A percentile compares a stretch with the other conserved stretches of the same genome.
Conservation (phyloP, 2,329 filamentous ascomycete species). For the Colletotrichum theobromicola region DNA sequence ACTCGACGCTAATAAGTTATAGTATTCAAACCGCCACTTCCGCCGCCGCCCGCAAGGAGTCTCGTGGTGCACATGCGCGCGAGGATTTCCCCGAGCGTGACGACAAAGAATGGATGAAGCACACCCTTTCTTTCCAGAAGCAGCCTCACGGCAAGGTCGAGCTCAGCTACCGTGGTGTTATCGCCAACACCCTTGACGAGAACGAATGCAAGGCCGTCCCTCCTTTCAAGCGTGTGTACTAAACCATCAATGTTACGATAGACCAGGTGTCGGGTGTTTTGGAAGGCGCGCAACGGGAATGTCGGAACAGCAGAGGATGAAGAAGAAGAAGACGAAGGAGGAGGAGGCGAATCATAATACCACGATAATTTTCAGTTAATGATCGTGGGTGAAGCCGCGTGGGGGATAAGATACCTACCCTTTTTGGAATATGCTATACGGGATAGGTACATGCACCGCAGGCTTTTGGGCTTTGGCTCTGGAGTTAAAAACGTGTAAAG, state of each 20-base stretch:
- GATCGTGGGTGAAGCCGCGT: slow-evolving; percentile 12
- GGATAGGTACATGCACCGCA: slow-evolving; percentile 11
- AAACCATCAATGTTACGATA: slow-evolving; percentile 39
- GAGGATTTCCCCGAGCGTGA: slow-evolving; percentile 97
- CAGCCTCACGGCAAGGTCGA: slow-evolving; percentile 86
- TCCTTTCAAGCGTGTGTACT: slow-evolving; percentile 94
- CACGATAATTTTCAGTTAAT: slow-evolving; percentile 10
- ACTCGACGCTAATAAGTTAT: slow-evolving; percentile 9
- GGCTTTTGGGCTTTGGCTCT: slow-evolving; percentile 19
- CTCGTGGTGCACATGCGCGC: slow-evolving; percentile 93
- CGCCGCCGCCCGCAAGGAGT: slow-evolving; percentile 95
- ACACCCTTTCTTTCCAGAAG: slow-evolving; percentile 97
- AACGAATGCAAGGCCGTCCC: slow-evolving; percentile 95
- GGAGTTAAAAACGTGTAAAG: slow-evolving; percentile 22
- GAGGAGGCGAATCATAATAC: slow-evolving; percentile 11
- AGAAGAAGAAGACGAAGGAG: not conserved
- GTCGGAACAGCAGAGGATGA: not conserved
- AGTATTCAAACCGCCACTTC: slow-evolving; percentile 89
- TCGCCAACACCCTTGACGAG: slow-evolving; percentile 86
- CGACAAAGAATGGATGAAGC: slow-evolving; percentile 99
- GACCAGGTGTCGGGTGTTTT: slow-evolving; percentile 14
- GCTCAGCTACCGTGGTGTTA: slow-evolving; percentile 84
- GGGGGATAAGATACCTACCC: not conserved
- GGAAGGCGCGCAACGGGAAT: not conserved
- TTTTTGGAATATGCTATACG: not conserved